Conservation (phyloP, 78 protist species). For the Chrysochromulina parva region DNA sequence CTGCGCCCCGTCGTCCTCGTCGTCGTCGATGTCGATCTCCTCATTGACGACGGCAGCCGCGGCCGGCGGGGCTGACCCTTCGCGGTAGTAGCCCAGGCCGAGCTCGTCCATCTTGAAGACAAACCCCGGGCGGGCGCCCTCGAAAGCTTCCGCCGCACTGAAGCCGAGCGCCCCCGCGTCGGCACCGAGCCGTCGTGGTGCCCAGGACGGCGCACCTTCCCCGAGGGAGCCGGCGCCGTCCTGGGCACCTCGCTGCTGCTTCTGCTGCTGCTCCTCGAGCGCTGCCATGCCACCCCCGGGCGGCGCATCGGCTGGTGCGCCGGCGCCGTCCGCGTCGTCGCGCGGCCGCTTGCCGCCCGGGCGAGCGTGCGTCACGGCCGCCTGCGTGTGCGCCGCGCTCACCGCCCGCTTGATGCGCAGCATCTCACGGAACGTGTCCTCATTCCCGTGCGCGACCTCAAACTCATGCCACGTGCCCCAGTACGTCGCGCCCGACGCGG, state of each 20-base stretch:
- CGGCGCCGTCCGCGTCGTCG: no score
- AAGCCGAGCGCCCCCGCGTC: no score
- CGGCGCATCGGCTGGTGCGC: no score
- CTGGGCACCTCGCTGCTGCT: no score
- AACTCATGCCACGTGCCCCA: constrained; percentile 95
- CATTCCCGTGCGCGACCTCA: constrained; percentile 94
- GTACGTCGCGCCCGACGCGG: constrained; percentile 19
- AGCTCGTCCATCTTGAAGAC: background rate
- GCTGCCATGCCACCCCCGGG: no score
- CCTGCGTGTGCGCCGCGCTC: background rate
- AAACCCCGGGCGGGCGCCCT: background rate
- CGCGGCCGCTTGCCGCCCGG: background rate
- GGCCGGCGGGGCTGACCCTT: background rate
- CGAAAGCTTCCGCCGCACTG: no score
- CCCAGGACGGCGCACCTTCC: no score
- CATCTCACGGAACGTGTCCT: constrained; percentile 94
- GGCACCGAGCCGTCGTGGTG: no score
- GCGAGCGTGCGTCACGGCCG: background rate
- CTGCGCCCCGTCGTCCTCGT: constrained; percentile 19
- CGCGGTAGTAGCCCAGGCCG: background rate
- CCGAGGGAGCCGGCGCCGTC: no score
- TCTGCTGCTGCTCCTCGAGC: no score
- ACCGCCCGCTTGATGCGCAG: constrained; percentile 86
- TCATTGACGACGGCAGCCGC: background rate
- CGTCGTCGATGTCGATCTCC: constrained; percentile 41